Percentiles rank a stretch among this genome's conserved stretches.
These are phyloP conservation scores for Whalleya microplaca DNA, from an alignment of 2,329 filamentous ascomycete genomes.

Conservation along the genomic window DNA sequence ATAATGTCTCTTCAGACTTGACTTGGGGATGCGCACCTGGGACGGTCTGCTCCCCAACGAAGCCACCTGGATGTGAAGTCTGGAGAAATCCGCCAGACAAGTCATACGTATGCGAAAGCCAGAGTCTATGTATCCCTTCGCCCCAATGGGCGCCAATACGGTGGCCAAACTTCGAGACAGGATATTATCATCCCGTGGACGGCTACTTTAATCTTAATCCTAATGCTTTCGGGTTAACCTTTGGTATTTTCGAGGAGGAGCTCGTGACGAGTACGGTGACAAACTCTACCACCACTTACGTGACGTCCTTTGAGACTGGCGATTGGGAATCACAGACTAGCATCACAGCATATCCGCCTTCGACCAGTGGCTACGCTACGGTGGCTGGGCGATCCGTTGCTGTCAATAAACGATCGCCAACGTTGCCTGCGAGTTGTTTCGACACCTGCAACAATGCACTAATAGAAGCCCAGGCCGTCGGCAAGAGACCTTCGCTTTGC, in stretches of 20 bases:
- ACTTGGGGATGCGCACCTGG: constrained; percentile 60
- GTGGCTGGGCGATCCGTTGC: constrained; percentile 19
- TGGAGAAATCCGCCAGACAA: constrained; percentile 51
- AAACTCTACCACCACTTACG: constrained; percentile 36
- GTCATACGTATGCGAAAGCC: constrained; percentile 50
- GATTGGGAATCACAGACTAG: constrained; percentile 58
- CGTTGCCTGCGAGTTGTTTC: constrained; percentile 54
- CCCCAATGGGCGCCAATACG: constrained; percentile 40
- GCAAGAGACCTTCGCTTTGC: constrained; percentile 55
- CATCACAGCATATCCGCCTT: constrained; percentile 46
- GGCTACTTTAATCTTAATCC: constrained; percentile 71
- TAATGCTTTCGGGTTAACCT: constrained; percentile 63
- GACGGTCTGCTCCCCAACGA: constrained; percentile 56
- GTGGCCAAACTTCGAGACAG: constrained; percentile 51
- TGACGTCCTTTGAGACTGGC: constrained; percentile 54
- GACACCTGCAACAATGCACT: constrained; percentile 54
- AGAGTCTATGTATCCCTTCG: constrained; percentile 48
- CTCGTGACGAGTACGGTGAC: constrained; percentile 40
- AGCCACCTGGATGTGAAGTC: constrained; percentile 54
- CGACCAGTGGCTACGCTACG: constrained; percentile 21
- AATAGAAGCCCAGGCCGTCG: constrained; percentile 49
- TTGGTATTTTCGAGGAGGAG: constrained; percentile 61
- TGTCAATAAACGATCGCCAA: constrained; percentile 45
- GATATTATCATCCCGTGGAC: constrained; percentile 54
- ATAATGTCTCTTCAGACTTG: constrained; percentile 44